These are phyloP conservation scores for Vinca major DNA, from an alignment of 305 asterid genomes.

Conservation along the genomic window DNA sequence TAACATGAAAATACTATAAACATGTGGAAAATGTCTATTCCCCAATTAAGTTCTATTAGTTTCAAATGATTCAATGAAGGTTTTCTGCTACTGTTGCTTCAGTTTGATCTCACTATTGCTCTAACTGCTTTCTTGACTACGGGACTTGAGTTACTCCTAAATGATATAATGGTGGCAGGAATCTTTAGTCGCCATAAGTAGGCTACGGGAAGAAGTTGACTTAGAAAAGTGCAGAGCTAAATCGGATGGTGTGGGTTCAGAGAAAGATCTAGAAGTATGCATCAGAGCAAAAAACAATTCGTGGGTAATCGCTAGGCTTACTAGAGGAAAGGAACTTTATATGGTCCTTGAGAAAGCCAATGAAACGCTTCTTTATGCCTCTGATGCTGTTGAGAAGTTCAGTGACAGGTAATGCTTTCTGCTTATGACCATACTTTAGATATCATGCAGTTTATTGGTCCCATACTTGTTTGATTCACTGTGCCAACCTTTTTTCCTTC, in stretches of 20 bases:
- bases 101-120: not conserved
- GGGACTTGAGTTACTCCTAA: slow-evolving; percentile 6
- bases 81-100: not conserved
- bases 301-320: slow-evolving; percentile 75
- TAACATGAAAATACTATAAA: too few species aligned
- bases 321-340: slow-evolving; percentile 81
- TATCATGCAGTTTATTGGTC: not conserved
- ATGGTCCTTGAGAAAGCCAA: slow-evolving; percentile 94
- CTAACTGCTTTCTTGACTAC: slow-evolving; percentile 6
- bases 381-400: slow-evolving; percentile 82
- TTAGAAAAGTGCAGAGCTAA: slow-evolving; percentile 49
- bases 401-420: slow-evolving; percentile 61
- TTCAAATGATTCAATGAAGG: not conserved
- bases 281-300: slow-evolving; percentile 88
- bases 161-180: slow-evolving; percentile 43
- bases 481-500: not conserved
- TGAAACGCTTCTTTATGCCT: slow-evolving; percentile 87
- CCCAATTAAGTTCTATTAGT: not conserved
- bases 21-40: not conserved
- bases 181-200: slow-evolving; percentile 65
- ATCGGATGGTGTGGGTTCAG: slow-evolving; percentile 38
- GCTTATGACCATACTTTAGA: slow-evolving; percentile 46
- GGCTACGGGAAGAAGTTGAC: slow-evolving; percentile 86
- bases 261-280: slow-evolving; percentile 72
- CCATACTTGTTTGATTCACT: not conserved